Percentiles rank a stretch among this genome's conserved stretches.
phyloP scores from a whole-genome alignment of 805 yeast genomes.

The Wickerhamomyces hampshirensis region DNA sequence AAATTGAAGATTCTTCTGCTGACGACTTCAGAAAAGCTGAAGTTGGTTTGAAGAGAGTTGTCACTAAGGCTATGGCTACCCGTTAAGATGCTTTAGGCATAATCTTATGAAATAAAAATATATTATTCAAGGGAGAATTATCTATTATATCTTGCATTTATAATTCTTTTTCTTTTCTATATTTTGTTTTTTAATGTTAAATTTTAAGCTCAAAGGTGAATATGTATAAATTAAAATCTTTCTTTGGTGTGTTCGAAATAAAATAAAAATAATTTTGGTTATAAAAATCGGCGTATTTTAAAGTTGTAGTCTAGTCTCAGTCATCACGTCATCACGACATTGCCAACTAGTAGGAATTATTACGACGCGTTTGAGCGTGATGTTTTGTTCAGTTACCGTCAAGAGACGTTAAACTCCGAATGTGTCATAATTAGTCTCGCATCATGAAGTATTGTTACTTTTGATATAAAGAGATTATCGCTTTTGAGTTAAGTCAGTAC shows the following conservation, averaged over 20 bases:
- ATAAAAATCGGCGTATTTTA: no score
- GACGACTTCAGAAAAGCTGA: constrained; percentile 99
- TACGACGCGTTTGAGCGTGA: no score
- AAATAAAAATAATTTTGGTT: background rate
- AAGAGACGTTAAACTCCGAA: background rate
- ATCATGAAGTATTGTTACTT: no score
- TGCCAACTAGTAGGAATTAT: no score
- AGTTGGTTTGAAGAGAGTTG: constrained; percentile 98
- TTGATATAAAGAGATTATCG: no score
- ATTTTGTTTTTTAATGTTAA: no score
- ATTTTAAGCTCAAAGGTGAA: background rate
- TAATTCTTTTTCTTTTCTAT: background rate
- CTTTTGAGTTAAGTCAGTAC: no score
- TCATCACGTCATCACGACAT: no score
- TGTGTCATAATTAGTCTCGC: background rate
- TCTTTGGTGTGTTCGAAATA: background rate
- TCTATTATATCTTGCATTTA: background rate
- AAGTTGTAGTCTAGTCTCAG: no score
- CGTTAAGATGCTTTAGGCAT: no score
- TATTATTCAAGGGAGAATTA: background rate
- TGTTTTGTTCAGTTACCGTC: no score
- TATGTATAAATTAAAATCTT: background rate
- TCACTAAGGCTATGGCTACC: constrained; percentile 98
- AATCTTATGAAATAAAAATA: background rate
- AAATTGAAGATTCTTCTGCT: constrained; percentile 92